phyloP scores from a whole-genome alignment of 371 early-diverging fungal species.

The Chytridiales sp. region DNA sequence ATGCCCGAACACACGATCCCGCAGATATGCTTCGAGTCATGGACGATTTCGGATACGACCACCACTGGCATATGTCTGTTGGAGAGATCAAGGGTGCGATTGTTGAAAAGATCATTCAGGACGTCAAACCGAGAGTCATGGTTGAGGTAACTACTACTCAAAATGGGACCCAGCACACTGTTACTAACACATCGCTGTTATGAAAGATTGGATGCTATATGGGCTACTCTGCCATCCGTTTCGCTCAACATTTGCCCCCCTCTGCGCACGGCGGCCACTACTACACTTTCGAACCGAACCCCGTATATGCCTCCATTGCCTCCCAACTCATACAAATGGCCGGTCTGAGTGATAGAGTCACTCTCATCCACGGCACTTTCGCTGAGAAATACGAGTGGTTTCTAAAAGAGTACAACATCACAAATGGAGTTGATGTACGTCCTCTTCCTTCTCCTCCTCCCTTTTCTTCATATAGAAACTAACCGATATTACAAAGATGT shows the following conservation, averaged over 20 bases:
- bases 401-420: background rate
- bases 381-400: conserved; percentile 1
- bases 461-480: background rate
- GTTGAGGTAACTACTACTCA: conserved; percentile 17
- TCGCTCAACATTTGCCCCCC: conserved; percentile 15
- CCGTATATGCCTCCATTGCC: conserved; percentile 15
- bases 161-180: conserved; percentile 18
- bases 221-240: conserved; percentile 29
- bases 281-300: conserved; percentile 24
- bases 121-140: conserved; percentile 23
- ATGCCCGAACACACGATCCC: background rate
- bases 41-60: conserved; percentile 10
- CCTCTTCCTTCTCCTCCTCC: background rate
- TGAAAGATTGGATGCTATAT: conserved; percentile 5
- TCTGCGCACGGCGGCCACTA: conserved; percentile 24
- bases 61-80: conserved; percentile 23
- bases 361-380: conserved; percentile 19
- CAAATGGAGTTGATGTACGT: background rate
- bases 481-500: background rate
- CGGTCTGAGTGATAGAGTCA: conserved; percentile 19
- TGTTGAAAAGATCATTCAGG: conserved; percentile 12
- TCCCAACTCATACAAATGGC: conserved; percentile 19
- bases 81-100: conserved; percentile 32
- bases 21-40: background rate
- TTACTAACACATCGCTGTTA: conserved; percentile 1